Base-by-base conservation (phyloP, 116 monocot species). In the Phalaenopsis hybrid region DNA sequence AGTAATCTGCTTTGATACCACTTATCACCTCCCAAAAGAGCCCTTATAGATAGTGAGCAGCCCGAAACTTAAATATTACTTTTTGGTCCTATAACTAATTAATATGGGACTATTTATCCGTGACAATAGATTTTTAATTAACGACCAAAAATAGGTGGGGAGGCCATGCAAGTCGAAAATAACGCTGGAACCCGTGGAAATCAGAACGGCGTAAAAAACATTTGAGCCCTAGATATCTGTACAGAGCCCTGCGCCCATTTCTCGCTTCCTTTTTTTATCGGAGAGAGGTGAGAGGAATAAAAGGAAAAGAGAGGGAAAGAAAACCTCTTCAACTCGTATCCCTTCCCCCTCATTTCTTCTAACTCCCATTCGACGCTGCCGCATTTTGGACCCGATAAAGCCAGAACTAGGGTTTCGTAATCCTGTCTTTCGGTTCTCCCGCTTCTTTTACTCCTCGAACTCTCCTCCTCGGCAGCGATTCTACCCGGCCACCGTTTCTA, bases 401-500 rank as follows among this genome's bases (percentile, higher is more conserved):
- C 10, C 25, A 44, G 65, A 15, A 63, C 82, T 82, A 82, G 82
- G 81, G 81, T 81, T 81, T 74, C 28, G 44, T 44, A n/a, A 25
- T 12, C 46, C 31, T 21, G 44, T 49, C 28, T 17, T 25, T 68
- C 48, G 45, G 21, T 23, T 48, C 31, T 65, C 51, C 15, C 46
- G 45, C 49, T 70, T 13, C 3, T 80, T 33, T 48, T 50, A 28
- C 51, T 52, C 6, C 75, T 11, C 13, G 77, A 25, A 20, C 49
- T 51, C 28, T 11, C 5, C 77, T 49, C 75, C 77, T 77, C 28
- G 28, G 45, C 5, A 33, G 21, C 4, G 11, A 6, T 46, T 31
- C 45, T 10, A 12, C 52, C 51, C 52, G 77, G 44, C 69, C 20
- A 31, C 79, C 80, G 57, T 85, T 85, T 45, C 67, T 78, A 85